These are phyloP conservation scores for Xylariaceae sp. DNA, from an alignment of 2,329 filamentous ascomycete species.

Conservation along the genomic window DNA sequence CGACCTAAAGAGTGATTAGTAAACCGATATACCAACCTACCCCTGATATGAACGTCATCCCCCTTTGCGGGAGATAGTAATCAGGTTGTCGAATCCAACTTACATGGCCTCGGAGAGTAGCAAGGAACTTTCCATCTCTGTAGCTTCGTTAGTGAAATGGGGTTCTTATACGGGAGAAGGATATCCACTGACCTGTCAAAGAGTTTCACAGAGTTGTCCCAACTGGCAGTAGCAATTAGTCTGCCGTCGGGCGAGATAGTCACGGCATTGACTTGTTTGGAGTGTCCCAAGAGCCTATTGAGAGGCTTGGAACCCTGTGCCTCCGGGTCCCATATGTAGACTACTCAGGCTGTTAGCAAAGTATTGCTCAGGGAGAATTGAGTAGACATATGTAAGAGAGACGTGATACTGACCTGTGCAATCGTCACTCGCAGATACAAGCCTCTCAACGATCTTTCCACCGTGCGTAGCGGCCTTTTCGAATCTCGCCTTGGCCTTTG, in stretches of 20 bases:
- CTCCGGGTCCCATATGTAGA: conserved; percentile 89
- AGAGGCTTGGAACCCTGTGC: conserved; percentile 72
- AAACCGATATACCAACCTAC: not conserved
- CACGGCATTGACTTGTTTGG: conserved; percentile 95
- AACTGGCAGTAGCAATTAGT: conserved; percentile 76
- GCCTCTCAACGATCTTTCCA: conserved; percentile 71
- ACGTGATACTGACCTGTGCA: conserved; percentile 15
- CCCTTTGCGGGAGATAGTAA: not conserved
- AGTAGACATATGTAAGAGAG: not conserved
- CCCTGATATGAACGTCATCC: not conserved
- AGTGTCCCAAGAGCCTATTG: conserved; percentile 84
- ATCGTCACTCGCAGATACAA: conserved; percentile 90
- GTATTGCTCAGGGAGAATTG: not conserved
- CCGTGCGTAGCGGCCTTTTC: conserved; percentile 75
- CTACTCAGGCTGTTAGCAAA: conserved; percentile 33
- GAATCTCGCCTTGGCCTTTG: conserved; percentile 75
- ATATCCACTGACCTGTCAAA: conserved; percentile 46
- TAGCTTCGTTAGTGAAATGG: conserved; percentile 16
- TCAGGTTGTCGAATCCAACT: conserved; percentile 31
- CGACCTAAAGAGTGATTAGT: conserved; percentile 38
- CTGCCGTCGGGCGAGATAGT: conserved; percentile 87
- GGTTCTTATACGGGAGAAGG: not conserved
- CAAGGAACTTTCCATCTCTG: conserved; percentile 70
- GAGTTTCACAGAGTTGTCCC: conserved; percentile 92
- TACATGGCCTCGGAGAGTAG: conserved; percentile 79